Percentiles rank a stretch among this genome's conserved stretches.
phyloP scores from a whole-genome alignment of 495 filamentous ascomycete species.

The Podospora comata region DNA sequence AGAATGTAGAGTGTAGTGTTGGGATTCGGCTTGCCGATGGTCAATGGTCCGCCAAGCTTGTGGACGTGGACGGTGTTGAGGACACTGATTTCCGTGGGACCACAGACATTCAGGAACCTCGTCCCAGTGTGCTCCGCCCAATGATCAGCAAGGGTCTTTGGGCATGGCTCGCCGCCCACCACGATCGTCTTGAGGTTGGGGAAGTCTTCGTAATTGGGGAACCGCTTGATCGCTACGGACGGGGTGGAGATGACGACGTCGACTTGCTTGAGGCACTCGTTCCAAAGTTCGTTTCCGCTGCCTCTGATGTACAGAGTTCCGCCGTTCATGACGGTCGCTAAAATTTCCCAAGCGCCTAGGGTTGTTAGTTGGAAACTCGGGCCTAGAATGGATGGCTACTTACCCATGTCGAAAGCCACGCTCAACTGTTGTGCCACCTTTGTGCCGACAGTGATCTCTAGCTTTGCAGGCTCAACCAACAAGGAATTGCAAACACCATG shows the following conservation, averaged over 20 bases:
- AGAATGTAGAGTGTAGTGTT: conserved; percentile 42
- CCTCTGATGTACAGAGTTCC: conserved; percentile 36
- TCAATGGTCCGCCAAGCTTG: conserved; percentile 28
- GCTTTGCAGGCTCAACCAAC: conserved; percentile 30
- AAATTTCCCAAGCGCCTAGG: conserved; percentile 41
- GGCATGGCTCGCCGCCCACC: conserved; percentile 36
- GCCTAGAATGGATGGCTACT: conserved; percentile 8
- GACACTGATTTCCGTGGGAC: conserved; percentile 41
- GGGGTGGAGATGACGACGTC: conserved; percentile 40
- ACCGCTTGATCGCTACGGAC: conserved; percentile 29
- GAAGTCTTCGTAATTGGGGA: conserved; percentile 26
- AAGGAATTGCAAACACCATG: conserved; percentile 35
- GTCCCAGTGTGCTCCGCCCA: conserved; percentile 30
- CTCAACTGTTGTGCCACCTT: conserved; percentile 39
- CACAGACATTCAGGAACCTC: conserved; percentile 37
- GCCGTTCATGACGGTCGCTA: conserved; percentile 38
- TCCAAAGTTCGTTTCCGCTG: conserved; percentile 25
- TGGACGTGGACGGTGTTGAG: conserved; percentile 38
- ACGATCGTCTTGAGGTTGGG: conserved; percentile 37
- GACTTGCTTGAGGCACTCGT: conserved; percentile 23
- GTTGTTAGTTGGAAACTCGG: not conserved
- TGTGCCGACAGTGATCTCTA: conserved; percentile 36
- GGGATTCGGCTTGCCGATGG: conserved; percentile 38
- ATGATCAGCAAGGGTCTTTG: conserved; percentile 32
- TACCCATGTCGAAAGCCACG: conserved; percentile 44